phyloP scores from a whole-genome alignment of 2,329 filamentous ascomycete species.

The Penicillium psychrosexuale region DNA sequence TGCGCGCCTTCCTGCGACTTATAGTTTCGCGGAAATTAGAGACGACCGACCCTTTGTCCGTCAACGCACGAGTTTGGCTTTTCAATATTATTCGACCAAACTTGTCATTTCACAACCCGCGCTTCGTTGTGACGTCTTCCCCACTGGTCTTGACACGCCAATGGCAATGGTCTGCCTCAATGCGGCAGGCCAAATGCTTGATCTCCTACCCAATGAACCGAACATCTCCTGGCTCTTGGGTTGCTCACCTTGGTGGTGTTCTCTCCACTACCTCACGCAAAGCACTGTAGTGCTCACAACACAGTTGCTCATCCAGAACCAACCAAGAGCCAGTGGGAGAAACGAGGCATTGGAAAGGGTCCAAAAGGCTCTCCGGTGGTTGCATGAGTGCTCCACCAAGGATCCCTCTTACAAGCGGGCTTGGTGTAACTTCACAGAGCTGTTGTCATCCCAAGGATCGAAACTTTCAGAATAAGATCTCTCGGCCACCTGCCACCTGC shows the following conservation, averaged over 20 bases:
- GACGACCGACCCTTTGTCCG: neutral
- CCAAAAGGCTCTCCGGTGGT: slow-evolving; percentile 39
- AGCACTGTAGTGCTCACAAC: slow-evolving; percentile 40
- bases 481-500: neutral
- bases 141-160: slow-evolving; percentile 30
- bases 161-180: slow-evolving; percentile 38
- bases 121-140: slow-evolving; percentile 14
- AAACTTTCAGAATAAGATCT: slow-evolving; percentile 7
- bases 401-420: slow-evolving; percentile 35
- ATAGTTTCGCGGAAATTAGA: neutral
- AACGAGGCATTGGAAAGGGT: slow-evolving; percentile 26
- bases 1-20: neutral
- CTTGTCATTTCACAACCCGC: slow-evolving; percentile 7
- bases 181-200: slow-evolving; percentile 33
- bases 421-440: slow-evolving; percentile 30
- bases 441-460: slow-evolving; percentile 22
- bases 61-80: slow-evolving; percentile 6
- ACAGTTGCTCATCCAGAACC: slow-evolving; percentile 33
- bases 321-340: slow-evolving; percentile 29
- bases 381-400: slow-evolving; percentile 34
- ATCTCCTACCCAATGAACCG: slow-evolving; percentile 35
- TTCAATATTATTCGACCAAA: slow-evolving; percentile 9
- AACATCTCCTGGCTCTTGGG: slow-evolving; percentile 32
- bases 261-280: slow-evolving; percentile 43
- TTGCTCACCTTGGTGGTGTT: slow-evolving; percentile 41